A percentile compares a stretch with the other conserved stretches of the same genome.
Conservation (phyloP, 2,329 filamentous ascomycete species). For the Cryphonectria nitschkei region DNA sequence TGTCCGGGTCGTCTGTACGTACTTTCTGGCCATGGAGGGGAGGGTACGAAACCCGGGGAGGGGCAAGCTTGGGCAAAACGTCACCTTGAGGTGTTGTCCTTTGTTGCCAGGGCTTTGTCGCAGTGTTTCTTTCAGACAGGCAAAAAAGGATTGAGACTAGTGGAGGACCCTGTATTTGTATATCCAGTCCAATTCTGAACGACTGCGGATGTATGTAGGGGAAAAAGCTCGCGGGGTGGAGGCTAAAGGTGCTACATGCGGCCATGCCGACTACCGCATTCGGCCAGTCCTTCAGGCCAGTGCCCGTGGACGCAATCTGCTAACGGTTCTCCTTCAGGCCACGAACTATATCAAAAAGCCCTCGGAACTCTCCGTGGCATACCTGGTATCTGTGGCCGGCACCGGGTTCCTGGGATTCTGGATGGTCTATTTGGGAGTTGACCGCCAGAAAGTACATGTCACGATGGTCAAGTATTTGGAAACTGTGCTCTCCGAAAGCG, state of each 20-base stretch:
- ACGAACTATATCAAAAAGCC: conserved; percentile 16
- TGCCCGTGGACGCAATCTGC: conserved; percentile 24
- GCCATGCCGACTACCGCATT: conserved; percentile 30
- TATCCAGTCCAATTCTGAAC: conserved; percentile 20
- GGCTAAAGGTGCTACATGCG: conserved; percentile 28
- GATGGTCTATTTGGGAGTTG: not conserved
- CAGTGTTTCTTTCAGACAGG: conserved; percentile 11
- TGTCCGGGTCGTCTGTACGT: conserved; percentile 25
- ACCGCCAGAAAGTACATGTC: conserved; percentile 20
- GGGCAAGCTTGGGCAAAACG: conserved; percentile 19
- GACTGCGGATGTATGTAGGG: conserved; percentile 15
- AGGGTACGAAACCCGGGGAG: conserved; percentile 24
- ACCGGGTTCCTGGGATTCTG: conserved; percentile 16
- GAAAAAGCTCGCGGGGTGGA: conserved; percentile 18
- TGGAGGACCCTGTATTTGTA: conserved; percentile 31
- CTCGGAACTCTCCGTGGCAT: conserved; percentile 21
- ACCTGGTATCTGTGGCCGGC: conserved; percentile 20
- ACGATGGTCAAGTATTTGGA: conserved; percentile 23
- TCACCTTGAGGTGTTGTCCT: conserved; percentile 22
- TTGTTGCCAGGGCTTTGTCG: conserved; percentile 27
- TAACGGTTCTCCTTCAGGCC: conserved; percentile 19
- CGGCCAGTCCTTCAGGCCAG: conserved; percentile 23
- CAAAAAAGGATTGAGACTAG: conserved; percentile 16
- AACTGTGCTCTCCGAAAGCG: not conserved
- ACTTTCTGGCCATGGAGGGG: conserved; percentile 26